A percentile compares a stretch with the other conserved stretches of the same genome.
These are phyloP conservation scores for Gomphus bonarii DNA, from an alignment of 1,284 basidiomycete species.

Conservation along the genomic window DNA sequence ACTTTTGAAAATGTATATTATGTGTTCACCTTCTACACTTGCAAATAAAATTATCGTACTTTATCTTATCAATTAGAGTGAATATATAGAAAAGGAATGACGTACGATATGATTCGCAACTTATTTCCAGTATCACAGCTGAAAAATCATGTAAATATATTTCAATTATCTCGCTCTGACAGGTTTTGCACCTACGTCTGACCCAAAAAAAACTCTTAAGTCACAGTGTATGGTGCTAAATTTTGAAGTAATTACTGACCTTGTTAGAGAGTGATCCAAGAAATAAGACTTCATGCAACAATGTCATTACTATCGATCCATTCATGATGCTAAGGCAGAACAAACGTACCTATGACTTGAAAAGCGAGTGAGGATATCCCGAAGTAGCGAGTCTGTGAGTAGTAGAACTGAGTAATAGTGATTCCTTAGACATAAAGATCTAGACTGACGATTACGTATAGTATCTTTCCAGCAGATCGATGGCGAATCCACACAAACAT, in stretches of 20 bases:
- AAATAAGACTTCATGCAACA: neutral
- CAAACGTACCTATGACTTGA: neutral
- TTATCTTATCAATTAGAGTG: no score
- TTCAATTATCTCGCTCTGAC: no score
- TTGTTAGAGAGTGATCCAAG: neutral
- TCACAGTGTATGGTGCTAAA: no score
- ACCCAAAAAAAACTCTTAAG: no score
- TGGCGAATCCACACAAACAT: neutral
- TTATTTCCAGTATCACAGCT: no score
- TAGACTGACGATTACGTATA: neutral
- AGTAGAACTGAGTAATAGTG: neutral
- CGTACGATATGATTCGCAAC: no score
- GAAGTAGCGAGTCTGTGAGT: neutral
- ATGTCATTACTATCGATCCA: neutral
- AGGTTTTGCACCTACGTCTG: no score
- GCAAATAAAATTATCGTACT: no score
- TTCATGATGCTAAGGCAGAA: neutral
- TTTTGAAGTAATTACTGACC: neutral
- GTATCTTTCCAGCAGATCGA: neutral
- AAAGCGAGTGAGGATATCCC: neutral
- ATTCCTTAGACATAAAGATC: neutral
- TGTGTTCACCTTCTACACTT: no score
- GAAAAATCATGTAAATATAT: no score
- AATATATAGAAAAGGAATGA: no score
- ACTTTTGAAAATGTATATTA: no score